Conservation (phyloP, 371 early-diverging fungal species). For the Coemansia sp. region DNA sequence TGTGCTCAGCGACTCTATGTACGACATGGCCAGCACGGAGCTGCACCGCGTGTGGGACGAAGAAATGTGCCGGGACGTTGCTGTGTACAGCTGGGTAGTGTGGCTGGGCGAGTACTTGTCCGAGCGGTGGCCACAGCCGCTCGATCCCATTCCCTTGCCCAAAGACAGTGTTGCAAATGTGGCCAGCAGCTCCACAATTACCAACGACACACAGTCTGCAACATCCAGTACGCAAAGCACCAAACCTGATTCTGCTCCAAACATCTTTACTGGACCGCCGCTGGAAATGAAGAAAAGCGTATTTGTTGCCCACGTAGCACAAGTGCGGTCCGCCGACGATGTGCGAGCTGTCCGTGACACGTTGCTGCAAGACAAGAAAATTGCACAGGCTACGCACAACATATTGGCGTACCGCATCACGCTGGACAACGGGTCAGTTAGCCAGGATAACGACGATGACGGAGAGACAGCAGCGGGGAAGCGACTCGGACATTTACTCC, state of each 20-base stretch:
- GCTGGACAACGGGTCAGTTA: slow-evolving; percentile 48
- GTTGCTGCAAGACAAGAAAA: slow-evolving; percentile 71
- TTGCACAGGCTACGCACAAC: slow-evolving; percentile 87
- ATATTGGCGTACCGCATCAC: slow-evolving; percentile 84
- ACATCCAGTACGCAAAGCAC: neutral
- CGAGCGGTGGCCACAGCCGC: slow-evolving; percentile 38
- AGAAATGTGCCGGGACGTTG: slow-evolving; percentile 64
- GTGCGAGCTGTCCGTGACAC: slow-evolving; percentile 61
- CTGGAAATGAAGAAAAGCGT: slow-evolving; percentile 81
- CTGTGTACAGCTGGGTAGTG: slow-evolving; percentile 74
- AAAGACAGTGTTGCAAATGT: slow-evolving; percentile 15
- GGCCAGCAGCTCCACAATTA: neutral
- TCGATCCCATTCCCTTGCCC: slow-evolving; percentile 23
- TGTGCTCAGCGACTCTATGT: slow-evolving; percentile 23
- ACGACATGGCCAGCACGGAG: slow-evolving; percentile 14
- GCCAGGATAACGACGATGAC: slow-evolving; percentile 75
- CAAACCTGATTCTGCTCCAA: slow-evolving; percentile 14
- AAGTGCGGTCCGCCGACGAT: slow-evolving; percentile 60
- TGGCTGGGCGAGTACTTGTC: slow-evolving; percentile 66
- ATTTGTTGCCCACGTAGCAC: slow-evolving; percentile 82
- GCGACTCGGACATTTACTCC: slow-evolving; percentile 75
- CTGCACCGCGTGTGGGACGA: slow-evolving; percentile 55
- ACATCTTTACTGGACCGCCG: slow-evolving; percentile 57
- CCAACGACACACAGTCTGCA: neutral
- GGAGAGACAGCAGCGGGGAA: slow-evolving; percentile 82